A percentile compares a stretch with the other conserved stretches of the same genome.
phyloP scores from a whole-genome alignment of 306 rosid genomes.

The Delonix regia region DNA sequence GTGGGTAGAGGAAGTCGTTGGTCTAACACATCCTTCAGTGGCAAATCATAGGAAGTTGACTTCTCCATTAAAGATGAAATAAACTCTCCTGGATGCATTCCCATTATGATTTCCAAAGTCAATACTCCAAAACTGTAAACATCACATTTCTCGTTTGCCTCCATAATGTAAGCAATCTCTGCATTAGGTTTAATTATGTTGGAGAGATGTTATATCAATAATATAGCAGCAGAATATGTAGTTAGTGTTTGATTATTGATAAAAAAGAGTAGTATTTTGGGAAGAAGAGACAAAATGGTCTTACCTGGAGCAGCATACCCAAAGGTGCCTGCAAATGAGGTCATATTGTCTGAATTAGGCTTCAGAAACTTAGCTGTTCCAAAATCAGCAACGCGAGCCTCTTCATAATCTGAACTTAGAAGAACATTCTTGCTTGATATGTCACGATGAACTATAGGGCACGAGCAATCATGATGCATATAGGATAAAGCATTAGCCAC shows the following conservation, averaged over 20 bases:
- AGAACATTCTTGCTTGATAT: too few relatives aligned
- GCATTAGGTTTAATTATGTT: not conserved
- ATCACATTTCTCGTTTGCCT: not conserved
- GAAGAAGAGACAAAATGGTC: not conserved
- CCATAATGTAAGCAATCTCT: not conserved
- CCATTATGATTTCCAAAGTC: slow-evolving; percentile 1
- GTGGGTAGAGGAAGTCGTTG: not conserved
- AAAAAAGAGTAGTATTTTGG: not conserved
- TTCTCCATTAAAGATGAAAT: not conserved
- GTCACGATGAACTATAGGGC: too few relatives aligned
- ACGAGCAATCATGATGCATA: too few relatives aligned
- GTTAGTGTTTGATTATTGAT: too few relatives aligned
- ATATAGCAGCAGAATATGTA: not conserved
- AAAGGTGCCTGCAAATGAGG: slow-evolving; percentile 19
- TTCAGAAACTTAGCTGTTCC: slow-evolving; percentile 23
- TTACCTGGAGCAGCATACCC: slow-evolving; percentile 31
- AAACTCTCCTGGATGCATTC: not conserved
- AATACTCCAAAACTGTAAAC: not conserved
- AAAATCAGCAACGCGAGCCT: not conserved
- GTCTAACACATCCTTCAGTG: slow-evolving; percentile 14
- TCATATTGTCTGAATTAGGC: slow-evolving; percentile 2
- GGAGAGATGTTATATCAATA: not conserved
- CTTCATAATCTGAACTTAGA: too few relatives aligned
- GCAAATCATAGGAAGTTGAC: not conserved
- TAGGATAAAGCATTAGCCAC: too few relatives aligned